A percentile compares a stretch with the other conserved stretches of the same genome.
Evolutionary conservation across 208 protist genomes (phyloP).

Genomic region (Phytomonas sp.): DNA sequence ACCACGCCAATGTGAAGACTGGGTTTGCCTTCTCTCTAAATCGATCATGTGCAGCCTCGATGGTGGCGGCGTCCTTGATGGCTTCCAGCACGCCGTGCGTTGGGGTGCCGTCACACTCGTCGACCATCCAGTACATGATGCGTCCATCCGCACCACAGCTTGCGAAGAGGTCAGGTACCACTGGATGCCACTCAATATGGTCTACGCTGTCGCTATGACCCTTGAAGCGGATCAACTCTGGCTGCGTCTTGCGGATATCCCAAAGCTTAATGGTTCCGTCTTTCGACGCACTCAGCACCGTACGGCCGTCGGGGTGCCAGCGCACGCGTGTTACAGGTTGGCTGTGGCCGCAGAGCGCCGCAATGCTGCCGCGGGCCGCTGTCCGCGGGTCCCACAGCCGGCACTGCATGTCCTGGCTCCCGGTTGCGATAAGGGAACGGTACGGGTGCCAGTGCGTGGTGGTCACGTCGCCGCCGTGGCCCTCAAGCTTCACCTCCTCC

Average conservation of each 20-base stretch:
- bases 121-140: slow-evolving; percentile 80
- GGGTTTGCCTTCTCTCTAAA: slow-evolving; percentile 78
- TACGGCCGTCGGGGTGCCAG: slow-evolving; percentile 74
- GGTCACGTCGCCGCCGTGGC: slow-evolving; percentile 84
- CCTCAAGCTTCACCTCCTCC: slow-evolving; percentile 83
- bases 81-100: slow-evolving; percentile 53
- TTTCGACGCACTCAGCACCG: slow-evolving; percentile 70
- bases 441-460: slow-evolving; percentile 81
- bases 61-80: slow-evolving; percentile 39
- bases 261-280: slow-evolving; percentile 77
- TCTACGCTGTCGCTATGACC: slow-evolving; percentile 70
- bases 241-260: slow-evolving; percentile 75
- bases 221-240: slow-evolving; percentile 65
- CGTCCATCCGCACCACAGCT: slow-evolving; percentile 70
- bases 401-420: slow-evolving; percentile 80
- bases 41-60: slow-evolving; percentile 71
- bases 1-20: slow-evolving; percentile 68
- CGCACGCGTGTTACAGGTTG: slow-evolving; percentile 70
- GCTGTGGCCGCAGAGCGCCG: slow-evolving; percentile 72
- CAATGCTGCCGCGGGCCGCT: slow-evolving; percentile 60
- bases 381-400: slow-evolving; percentile 84
- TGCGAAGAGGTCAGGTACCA: slow-evolving; percentile 58
- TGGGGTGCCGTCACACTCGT: slow-evolving; percentile 49
- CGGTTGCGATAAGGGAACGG: slow-evolving; percentile 71
- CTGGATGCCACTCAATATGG: slow-evolving; percentile 76